Evolutionary conservation across 495 filamentous ascomycete genomes (phyloP).

Genomic region (Penicillium pancosmium): DNA sequence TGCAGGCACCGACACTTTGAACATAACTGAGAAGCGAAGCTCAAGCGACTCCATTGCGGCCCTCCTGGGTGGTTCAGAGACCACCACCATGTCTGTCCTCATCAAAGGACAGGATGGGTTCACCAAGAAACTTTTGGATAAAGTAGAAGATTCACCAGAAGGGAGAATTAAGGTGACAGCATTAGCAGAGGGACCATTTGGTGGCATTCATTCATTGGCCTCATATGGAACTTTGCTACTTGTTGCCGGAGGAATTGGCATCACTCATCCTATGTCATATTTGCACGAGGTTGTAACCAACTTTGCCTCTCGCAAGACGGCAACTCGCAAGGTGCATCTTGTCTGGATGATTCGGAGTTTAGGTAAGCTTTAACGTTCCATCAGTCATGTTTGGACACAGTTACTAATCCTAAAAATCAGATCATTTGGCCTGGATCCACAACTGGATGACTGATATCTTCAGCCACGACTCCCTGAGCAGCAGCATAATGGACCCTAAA

Average conservation of each 20-base stretch:
- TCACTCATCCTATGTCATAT: constrained; percentile 61
- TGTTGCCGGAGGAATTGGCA: constrained; percentile 61
- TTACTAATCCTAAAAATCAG: constrained; percentile 15
- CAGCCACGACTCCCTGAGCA: constrained; percentile 34
- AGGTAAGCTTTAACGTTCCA: constrained; percentile 28
- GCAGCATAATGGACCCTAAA: constrained; percentile 20
- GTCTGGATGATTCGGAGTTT: constrained; percentile 47
- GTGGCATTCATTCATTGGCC: constrained; percentile 52
- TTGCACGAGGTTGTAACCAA: constrained; percentile 51
- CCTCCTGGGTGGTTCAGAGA: constrained; percentile 34
- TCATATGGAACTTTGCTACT: constrained; percentile 59
- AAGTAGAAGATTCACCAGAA: constrained; percentile 41
- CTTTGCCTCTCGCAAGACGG: constrained; percentile 40
- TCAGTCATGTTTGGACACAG: not conserved
- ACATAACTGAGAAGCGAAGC: constrained; percentile 30
- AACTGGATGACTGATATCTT: constrained; percentile 47
- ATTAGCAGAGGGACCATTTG: constrained; percentile 60
- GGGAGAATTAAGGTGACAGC: constrained; percentile 48
- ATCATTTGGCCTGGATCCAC: constrained; percentile 48
- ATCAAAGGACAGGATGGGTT: constrained; percentile 58
- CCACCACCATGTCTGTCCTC: constrained; percentile 52
- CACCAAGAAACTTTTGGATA: constrained; percentile 53
- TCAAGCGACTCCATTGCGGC: constrained; percentile 39
- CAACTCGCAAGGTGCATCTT: constrained; percentile 45
- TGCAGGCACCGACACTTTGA: constrained; percentile 6